A percentile compares a stretch with the other conserved stretches of the same genome.
phyloP scores from a whole-genome alignment of 768 basidiomycete species.

The Boletus reticulatus region DNA sequence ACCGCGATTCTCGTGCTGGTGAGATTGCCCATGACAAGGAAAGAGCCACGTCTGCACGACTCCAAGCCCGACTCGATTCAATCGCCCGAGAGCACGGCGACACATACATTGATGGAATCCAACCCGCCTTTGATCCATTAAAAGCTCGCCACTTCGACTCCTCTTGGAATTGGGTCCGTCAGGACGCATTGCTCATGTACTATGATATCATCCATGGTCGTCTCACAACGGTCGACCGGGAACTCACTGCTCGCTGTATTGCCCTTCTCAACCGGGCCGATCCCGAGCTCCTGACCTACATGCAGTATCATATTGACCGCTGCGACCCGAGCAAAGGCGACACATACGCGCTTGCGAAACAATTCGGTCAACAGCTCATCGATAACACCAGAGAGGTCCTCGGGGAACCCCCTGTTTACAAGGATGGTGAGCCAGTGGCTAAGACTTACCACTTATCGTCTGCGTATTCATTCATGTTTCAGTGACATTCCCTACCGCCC shows the following conservation, averaged over 20 bases:
- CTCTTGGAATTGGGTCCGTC: constrained; percentile 99
- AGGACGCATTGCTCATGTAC: constrained; percentile 95
- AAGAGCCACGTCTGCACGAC: constrained; percentile 64
- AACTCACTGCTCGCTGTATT: constrained; percentile 96
- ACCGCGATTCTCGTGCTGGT: constrained; percentile 89
- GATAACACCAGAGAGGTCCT: constrained; percentile 90
- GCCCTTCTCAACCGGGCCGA: constrained; percentile 97
- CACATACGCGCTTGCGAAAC: constrained; percentile 92
- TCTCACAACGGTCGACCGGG: constrained; percentile 90
- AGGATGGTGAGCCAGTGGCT: constrained; percentile 71
- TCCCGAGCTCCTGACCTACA: constrained; percentile 85
- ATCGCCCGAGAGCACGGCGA: constrained; percentile 94
- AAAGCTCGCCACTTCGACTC: constrained; percentile 99
- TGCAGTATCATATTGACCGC: constrained; percentile 92
- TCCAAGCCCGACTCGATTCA: constrained; percentile 86
- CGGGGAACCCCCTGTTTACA: constrained; percentile 84
- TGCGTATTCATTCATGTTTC: neutral
- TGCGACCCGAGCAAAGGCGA: constrained; percentile 81
- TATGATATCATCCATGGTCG: constrained; percentile 98
- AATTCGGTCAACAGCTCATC: constrained; percentile 94
- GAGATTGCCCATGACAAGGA: constrained; percentile 87
- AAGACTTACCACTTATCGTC: neutral
- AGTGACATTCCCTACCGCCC: constrained; percentile 99
- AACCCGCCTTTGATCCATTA: constrained; percentile 90
- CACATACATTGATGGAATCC: constrained; percentile 88